Evolutionary conservation across 306 rosid species (phyloP), one percentile per base, ranked within the genome.

Genomic region (Cucumis hystrix): DNA sequence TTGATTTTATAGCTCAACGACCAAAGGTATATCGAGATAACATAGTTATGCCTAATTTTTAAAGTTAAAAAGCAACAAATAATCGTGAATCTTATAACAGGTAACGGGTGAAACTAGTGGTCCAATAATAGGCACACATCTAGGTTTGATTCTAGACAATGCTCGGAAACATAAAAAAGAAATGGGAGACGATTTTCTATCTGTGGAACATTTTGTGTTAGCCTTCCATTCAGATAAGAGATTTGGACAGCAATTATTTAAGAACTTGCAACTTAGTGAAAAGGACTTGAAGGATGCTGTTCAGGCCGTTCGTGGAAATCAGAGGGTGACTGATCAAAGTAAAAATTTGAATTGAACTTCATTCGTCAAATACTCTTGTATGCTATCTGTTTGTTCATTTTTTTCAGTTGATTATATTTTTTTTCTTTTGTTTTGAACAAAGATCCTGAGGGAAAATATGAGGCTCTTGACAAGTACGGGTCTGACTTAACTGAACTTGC

Each of bases 401-500:
- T 30, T 33, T 28, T 6, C 25, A 54, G 2, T 67, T 43, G 61
- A 39, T n/a, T 78, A 15, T 74, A 6, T 51, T 65, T n/a, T 73
- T 23, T 56, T 1, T 20, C 57, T 54, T 71, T 62, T 23, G 39
- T n/a, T 72, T 25, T 77, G 39, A 65, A 33, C 79, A 51, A 78
- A 92, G 99, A 95, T 80, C 99, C 99, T 1, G 99, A 95, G 84
- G 98, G 97, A 23, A 95, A 89, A 80, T 95, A 92, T 75, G 91
- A 92, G 82, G 93, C 98, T 52, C 78, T 95, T 81, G 96, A 92
- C 47, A 95, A 92, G 70, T 95, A 89, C 78, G 99, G 99, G 70
- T 88, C 75, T 59, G 99, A 95, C 74, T 84, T 95, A 84, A 92
- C 99, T 76, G 99, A 95, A 86, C 95, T 91, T 73, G 97, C 99